Evolutionary conservation across 805 yeast genomes (phyloP), one percentile per base, ranked within the genome.

Genomic region (Zygoascus bituminiphila): DNA sequence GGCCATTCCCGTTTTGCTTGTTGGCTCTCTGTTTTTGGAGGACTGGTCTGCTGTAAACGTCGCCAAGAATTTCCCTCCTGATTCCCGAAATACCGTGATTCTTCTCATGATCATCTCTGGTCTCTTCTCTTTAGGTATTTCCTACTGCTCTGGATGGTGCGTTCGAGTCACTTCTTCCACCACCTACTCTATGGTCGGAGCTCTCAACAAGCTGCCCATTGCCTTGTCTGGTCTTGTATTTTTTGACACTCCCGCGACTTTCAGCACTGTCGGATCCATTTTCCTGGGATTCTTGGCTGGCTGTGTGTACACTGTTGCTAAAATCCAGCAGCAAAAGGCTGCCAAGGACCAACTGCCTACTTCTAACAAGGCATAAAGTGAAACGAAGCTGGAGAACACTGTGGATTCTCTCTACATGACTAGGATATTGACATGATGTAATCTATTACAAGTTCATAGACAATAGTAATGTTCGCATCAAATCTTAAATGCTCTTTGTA

Each of bases 71-170:
- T 87, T 93, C 81, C 94, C 94, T 37, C 72, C 74, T 12, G 86
- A 71, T 43, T 73, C 77, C 58, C 78, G 89, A 66, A 68, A 72
- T 54, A 76, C 91, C 40, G 77, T 87, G 50, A 75, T 88, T 54
- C 68, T 82, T 41, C 82, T 88, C 59, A 89, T 93, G 96, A 62
- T 93, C 54, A 77, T 91, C 64, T 87, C 96, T 33, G 98, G 98
- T 69, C 78, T 86, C 58, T 83, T 95, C 41, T 84, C 97, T 26
- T 95, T 93, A 47, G 97, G 95, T 73, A 93, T 93, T 66, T 91
- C 98, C 41, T 93, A 93, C 79, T 88, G 96, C 70, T 88, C 98
- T 10, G 98, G 97, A 53, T 93, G 98, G 98, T 93, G 98, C 79
- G 95, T 93, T 57, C 87, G 98, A 74, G 98, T 93, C 55, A 93